phyloP scores from a whole-genome alignment of 148 eudicot species.

The Cornus suecica region DNA sequence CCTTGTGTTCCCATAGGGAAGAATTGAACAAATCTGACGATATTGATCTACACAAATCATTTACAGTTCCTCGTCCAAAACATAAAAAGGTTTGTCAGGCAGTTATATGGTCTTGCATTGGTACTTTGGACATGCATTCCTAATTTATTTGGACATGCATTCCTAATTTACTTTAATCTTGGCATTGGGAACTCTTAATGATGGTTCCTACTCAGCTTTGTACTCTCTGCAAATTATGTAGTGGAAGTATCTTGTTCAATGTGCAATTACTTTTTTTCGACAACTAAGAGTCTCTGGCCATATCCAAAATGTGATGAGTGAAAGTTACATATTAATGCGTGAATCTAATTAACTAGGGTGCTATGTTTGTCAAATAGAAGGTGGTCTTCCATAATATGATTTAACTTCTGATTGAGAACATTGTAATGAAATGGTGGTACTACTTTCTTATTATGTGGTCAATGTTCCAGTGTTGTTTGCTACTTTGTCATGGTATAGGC shows the following conservation, averaged over 20 bases:
- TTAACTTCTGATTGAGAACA: neutral
- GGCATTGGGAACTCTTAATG: neutral
- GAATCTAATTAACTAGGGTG: neutral
- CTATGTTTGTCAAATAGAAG: neutral
- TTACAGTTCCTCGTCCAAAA: conserved; percentile 25
- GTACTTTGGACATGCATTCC: neutral
- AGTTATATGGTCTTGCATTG: neutral
- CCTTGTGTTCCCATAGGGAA: conserved; percentile 16
- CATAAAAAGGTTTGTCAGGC: conserved; percentile 33
- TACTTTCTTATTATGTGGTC: neutral
- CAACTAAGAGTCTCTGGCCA: neutral
- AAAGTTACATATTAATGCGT: neutral
- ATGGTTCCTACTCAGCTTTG: neutral
- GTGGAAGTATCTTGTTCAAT: neutral
- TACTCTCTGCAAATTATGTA: neutral
- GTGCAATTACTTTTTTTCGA: neutral
- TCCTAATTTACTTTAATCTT: neutral
- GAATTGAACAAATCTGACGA: conserved; percentile 20
- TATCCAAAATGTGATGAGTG: neutral
- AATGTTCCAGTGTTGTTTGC: neutral
- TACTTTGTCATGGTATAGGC: neutral
- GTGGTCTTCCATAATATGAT: neutral
- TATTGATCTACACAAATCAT: conserved; percentile 20
- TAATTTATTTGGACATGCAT: neutral
- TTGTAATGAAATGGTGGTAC: neutral